Evolutionary conservation across 2,329 filamentous ascomycete species (phyloP), one percentile per base, ranked within the genome.

Genomic region (Pestalotiopsis sp.): DNA sequence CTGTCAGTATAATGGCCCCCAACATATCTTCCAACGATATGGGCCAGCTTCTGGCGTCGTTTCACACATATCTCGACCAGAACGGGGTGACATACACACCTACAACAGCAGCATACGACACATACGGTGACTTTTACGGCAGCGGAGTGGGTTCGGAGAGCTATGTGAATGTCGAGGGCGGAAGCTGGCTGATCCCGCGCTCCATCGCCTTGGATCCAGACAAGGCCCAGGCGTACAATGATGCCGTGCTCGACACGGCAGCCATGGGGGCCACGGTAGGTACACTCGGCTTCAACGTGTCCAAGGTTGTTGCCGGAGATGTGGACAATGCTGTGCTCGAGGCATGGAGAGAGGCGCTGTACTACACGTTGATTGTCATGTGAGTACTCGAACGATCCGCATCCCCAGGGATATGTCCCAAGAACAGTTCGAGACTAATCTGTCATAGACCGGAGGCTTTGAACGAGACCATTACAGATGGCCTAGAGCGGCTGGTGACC

Each of bases 261-360:
- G 30, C 59, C 26, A 40, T 6, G 30, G 59, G 35, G 10, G 59
- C 59, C 38, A 40, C 35, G 17, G 11, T 44, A 14, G 26, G 59
- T 11, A 62, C 38, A 11, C n/a, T 38, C 3, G 59, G 59, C 20
- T 62, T 64, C 39, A 64, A 64, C 22, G 62, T 64, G 1, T 64
- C 62, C 11, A 58, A 58, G 56, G 9, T 13, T 11, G 56, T 58
- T 4, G 56, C 56, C 56, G 62, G 44, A 6, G 26, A 26, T 48
- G 61, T 55, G 13, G 39, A 64, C 17, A 64, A 64, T 64, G 61
- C 61, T 55, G 61, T 48, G 2, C 61, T 64, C 11, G 26, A 35
- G 9, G 61, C 61, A 4, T 64, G 61, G 61, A 48, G 61, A 7
- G 14, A 64, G 22, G 38, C 62, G 6, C 20, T 64, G 3, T 64